phyloP scores from a whole-genome alignment of 2,329 filamentous ascomycete genomes.

The Paraphoma sp. region DNA sequence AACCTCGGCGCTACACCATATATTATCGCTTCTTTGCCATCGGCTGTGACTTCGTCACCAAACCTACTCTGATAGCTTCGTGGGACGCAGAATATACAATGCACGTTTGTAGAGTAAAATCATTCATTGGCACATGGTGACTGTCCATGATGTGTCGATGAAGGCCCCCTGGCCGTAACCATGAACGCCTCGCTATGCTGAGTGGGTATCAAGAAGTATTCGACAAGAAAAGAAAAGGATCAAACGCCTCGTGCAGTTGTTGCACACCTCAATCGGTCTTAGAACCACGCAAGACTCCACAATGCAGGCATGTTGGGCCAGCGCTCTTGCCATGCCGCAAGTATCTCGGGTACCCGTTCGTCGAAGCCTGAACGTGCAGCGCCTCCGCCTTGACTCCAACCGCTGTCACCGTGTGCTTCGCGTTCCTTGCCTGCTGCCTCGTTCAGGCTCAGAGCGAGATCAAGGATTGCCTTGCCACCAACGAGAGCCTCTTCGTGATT shows the following conservation, averaged over 20 bases:
- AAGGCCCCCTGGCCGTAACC: too few species aligned
- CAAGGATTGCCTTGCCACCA: conserved; percentile 88
- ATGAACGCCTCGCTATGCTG: conserved; percentile 31
- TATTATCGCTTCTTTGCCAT: too few species aligned
- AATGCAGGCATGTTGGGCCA: conserved; percentile 91
- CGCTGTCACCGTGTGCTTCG: conserved; percentile 65
- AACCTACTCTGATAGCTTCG: too few species aligned
- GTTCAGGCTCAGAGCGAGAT: conserved; percentile 86
- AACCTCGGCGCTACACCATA: too few species aligned
- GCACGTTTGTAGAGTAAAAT: too few species aligned
- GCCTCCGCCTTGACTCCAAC: conserved; percentile 69
- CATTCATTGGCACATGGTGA: too few species aligned
- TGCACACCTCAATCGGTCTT: neutral
- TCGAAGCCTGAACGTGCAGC: conserved; percentile 80
- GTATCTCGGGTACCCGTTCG: conserved; percentile 88
- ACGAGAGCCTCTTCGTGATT: conserved; percentile 96
- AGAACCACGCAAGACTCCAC: conserved; percentile 97
- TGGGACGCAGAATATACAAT: too few species aligned
- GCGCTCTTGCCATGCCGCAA: conserved; percentile 91
- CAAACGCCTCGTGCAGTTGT: conserved; percentile 3
- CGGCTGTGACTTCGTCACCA: too few species aligned
- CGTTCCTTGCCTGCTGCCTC: conserved; percentile 79
- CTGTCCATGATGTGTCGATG: too few species aligned
- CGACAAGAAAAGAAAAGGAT: conserved; percentile 1
- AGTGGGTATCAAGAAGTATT: conserved; percentile 28